Conservation (phyloP, 1,284 basidiomycete species). For the Apiotrichum veenhuisii region DNA sequence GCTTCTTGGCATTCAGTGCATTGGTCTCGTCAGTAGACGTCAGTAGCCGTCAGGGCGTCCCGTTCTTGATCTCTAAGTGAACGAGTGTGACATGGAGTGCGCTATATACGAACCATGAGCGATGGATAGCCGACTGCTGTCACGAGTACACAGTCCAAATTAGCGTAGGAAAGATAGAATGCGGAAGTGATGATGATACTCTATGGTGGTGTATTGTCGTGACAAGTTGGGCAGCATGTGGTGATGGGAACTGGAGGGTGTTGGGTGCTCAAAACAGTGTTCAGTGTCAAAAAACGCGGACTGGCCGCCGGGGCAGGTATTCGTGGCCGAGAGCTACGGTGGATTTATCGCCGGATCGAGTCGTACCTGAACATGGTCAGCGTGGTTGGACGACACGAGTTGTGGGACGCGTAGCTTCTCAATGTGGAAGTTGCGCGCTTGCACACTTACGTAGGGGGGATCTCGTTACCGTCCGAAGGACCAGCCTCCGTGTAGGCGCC, state of each 20-base stretch:
- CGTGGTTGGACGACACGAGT: neutral
- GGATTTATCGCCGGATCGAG: slow-evolving; percentile 24
- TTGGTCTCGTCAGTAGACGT: neutral
- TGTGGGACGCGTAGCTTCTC: neutral
- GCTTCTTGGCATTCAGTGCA: too few relatives aligned
- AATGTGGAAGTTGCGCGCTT: neutral
- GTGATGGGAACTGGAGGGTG: neutral
- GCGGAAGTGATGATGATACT: neutral
- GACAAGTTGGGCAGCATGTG: neutral
- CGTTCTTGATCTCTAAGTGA: neutral
- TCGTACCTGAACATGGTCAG: slow-evolving; percentile 24
- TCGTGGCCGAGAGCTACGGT: neutral
- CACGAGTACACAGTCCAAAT: neutral
- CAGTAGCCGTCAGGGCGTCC: neutral
- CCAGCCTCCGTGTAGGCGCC: slow-evolving; percentile 25
- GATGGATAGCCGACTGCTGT: neutral
- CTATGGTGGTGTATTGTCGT: neutral
- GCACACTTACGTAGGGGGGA: slow-evolving; percentile 36
- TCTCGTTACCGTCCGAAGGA: slow-evolving; percentile 22
- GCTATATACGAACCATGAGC: slow-evolving; percentile 3
- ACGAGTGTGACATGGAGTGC: slow-evolving; percentile 12
- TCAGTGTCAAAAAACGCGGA: neutral
- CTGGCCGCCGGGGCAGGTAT: neutral
- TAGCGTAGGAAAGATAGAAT: neutral
- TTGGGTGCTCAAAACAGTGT: neutral